Base-by-base conservation (phyloP, 495 filamentous ascomycete genomes). In the Podospora tetraspora region DNA sequence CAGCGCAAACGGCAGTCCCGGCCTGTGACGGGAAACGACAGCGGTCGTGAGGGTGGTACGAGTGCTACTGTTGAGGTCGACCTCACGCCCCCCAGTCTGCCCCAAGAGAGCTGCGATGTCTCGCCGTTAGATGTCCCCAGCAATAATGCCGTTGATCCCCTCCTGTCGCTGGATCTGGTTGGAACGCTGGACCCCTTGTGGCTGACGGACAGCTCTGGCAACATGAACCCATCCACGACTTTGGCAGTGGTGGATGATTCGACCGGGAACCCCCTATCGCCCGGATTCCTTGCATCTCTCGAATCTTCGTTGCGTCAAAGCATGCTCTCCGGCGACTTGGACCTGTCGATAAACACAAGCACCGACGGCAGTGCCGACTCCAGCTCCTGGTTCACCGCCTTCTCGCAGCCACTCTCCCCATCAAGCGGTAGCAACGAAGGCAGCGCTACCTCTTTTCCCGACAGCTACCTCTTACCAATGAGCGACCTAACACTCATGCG, bases 381-480 rank as follows among this genome's bases (percentile, higher is more conserved):
- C 19, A 6, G 6, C 16, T 52, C 43, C 19, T 52, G 43, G 43
- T 52, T 52, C 34, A 22, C 32, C 30, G 11, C n/a, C 4, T 43
- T 24, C 22, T 64, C 32, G 22, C 24, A 30, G 32, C 25, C 58
- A 61, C 43, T 52, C 43, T 34, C 64, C 7, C 30, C 37, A 32
- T 30, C 34, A 3, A 29, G 25, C 61, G 59, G 13, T 19, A 52
- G 43, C 59, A 63, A 37, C 12, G 22, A 22, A 16, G 19, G 5
- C 29, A 32, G 56, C 65, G 12, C 56, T 21, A 4, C 32, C 12
- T 60, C 61, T 22, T 73, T 71, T 59, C 68, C 69, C 12, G 76
- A 78, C 70, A 72, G 69, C n/a, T 78, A 77, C 57, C 72, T 74
- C 23, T 69, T 78, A 27, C 72, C 74, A 2, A 66, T 77, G n/a